These are phyloP conservation scores for Salix arbutifolia DNA, from an alignment of 345 rosid genomes.

Conservation along the genomic window DNA sequence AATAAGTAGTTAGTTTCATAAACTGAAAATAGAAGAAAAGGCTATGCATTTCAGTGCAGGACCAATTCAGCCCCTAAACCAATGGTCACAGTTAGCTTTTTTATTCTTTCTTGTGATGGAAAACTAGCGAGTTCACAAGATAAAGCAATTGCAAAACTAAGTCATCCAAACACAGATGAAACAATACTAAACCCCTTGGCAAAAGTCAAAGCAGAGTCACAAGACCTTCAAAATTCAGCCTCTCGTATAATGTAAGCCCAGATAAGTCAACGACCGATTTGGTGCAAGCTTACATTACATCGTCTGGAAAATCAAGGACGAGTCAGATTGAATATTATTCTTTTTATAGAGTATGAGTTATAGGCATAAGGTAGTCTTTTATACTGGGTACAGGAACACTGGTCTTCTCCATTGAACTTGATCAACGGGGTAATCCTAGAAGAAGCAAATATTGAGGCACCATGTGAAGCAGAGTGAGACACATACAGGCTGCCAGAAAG, in stretches of 20 bases:
- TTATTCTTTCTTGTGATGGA: conserved; percentile 8
- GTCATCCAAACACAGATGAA: not conserved
- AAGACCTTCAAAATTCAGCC: not conserved
- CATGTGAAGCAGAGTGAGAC: too few relatives aligned
- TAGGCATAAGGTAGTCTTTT: not conserved
- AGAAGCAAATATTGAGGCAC: too few relatives aligned
- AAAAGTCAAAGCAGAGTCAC: not conserved
- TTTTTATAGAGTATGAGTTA: not conserved
- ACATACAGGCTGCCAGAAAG: too few relatives aligned
- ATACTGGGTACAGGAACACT: not conserved
- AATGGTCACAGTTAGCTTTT: not conserved
- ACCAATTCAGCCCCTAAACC: conserved; percentile 2
- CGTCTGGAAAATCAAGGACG: not conserved
- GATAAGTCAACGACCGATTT: not conserved
- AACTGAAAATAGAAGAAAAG: not conserved
- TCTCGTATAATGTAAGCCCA: not conserved
- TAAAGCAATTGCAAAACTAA: not conserved
- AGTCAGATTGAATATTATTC: not conserved
- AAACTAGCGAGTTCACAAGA: conserved; percentile 4
- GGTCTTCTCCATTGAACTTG: too few relatives aligned
- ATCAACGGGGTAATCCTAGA: too few relatives aligned
- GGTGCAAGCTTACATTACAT: not conserved
- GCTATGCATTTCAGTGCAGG: too few relatives aligned
- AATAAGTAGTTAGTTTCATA: not conserved
- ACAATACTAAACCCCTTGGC: not conserved